Base-by-base conservation (phyloP, 352 stramenopile genomes). In the Blastocystis sp. region DNA sequence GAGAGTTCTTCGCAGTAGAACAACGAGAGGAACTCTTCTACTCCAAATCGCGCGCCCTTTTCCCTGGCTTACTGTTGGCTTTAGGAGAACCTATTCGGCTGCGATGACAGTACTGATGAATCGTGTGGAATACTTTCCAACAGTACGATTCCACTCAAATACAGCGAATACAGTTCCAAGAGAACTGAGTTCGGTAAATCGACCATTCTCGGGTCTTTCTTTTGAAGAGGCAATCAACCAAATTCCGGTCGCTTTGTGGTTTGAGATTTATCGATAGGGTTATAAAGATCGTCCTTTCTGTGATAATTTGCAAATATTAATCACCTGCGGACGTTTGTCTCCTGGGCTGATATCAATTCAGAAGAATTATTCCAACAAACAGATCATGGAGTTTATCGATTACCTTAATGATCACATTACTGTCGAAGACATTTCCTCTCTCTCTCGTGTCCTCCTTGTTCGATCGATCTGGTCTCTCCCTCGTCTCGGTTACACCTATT, bases 401-500 rank as follows among this genome's bases (percentile, higher is more conserved):
- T 81, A 66, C 70, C 30, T 81, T 13, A 63, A 81, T 4, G 6
- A 62, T 1, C n/a, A 30, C 13, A 34, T 65, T 41, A 39, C 37
- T 41, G n/a, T 4, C 55, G 70, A 81, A 7, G 45, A 64, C 34
- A 5, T 81, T 53, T 26, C 70, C n/a, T 64, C 70, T 13, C 37
- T 81, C 24, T 13, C n/a, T 16, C 34, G 53, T 3, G n/a, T 18
- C 3, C n/a, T 47, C 24, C 20, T 81, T 18, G 39, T 81, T 41
- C 41, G 70, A 20, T 26, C 47, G 26, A 62, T 81, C 37, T 81
- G 70, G 70, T 8, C 70, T n/a, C 70, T 81, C 18, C 70, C 70
- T 34, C 70, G 70, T n/a, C 53, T 81, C 50, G 70, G 70, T 39
- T 81, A 47, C 50, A 81, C 70, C 8, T 81, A 81, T 43, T 24